A percentile compares a stretch with the other conserved stretches of the same genome.
phyloP scores from a whole-genome alignment of 192 early-diverging fungal species.

The Thoreauomyces humboldtii region DNA sequence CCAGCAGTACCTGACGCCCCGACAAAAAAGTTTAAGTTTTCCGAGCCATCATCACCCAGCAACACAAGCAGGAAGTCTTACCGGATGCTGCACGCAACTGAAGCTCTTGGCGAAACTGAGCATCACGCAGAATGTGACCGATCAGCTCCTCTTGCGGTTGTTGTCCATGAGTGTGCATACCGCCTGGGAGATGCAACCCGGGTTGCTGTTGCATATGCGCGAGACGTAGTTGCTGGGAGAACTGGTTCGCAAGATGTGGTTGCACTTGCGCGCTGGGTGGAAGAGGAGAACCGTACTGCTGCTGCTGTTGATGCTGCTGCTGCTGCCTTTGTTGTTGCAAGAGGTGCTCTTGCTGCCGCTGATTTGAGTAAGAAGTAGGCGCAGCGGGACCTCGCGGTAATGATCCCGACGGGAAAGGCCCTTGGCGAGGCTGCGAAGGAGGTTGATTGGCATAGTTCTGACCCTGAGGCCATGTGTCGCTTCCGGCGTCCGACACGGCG shows the following conservation, averaged over 20 bases:
- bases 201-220: conserved; percentile 36
- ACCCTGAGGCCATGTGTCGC: conserved; percentile 13
- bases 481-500: conserved; percentile 19
- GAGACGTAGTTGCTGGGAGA: conserved; percentile 32
- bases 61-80: no score
- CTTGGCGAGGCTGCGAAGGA: not conserved
- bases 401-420: conserved; percentile 5
- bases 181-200: conserved; percentile 5
- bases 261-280: conserved; percentile 17
- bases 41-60: no score
- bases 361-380: not conserved
- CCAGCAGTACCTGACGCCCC: not conserved
- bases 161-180: conserved; percentile 19
- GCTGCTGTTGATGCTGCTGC: conserved; percentile 32
- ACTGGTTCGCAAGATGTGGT: conserved; percentile 28
- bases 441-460: conserved; percentile 5
- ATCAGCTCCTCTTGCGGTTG: conserved; percentile 42
- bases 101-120: conserved; percentile 35
- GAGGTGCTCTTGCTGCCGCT: conserved; percentile 9
- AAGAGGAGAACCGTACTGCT: conserved; percentile 30
- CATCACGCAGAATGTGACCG: conserved; percentile 36
- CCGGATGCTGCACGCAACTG: conserved; percentile 18
- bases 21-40: not conserved
- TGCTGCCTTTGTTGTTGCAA: conserved; percentile 24
- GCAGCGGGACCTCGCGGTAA: not conserved